Evolutionary conservation across 345 rosid genomes (phyloP).

Genomic region (Acer saccharum): DNA sequence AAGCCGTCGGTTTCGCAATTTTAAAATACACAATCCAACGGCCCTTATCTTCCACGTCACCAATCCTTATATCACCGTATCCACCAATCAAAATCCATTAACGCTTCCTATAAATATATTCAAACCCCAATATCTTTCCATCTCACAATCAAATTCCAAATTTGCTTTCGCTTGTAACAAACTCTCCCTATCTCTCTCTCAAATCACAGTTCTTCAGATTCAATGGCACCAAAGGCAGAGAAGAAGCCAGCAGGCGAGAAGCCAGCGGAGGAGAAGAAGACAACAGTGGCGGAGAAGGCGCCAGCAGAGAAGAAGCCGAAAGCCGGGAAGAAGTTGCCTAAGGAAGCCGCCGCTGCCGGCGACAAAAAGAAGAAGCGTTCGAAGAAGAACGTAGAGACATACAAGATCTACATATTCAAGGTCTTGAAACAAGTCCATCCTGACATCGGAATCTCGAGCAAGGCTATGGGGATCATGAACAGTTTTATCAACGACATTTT

Average conservation of each 20-base stretch:
- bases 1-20: background rate
- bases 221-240: slow-evolving; percentile 64
- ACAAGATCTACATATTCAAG: slow-evolving; percentile 85
- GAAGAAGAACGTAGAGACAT: slow-evolving; percentile 72
- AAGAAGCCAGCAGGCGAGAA: slow-evolving; percentile 69
- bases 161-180: no score
- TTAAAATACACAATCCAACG: background rate
- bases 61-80: background rate
- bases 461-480: slow-evolving; percentile 83
- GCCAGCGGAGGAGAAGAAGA: slow-evolving; percentile 60
- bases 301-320: slow-evolving; percentile 84
- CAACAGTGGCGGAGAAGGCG: slow-evolving; percentile 56
- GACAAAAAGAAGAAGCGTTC: slow-evolving; percentile 72
- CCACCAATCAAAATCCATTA: background rate
- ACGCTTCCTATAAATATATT: background rate
- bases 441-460: slow-evolving; percentile 59
- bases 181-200: background rate
- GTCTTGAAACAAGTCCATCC: slow-evolving; percentile 63
- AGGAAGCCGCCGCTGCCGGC: slow-evolving; percentile 53
- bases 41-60: background rate
- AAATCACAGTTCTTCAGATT: background rate
- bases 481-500: slow-evolving; percentile 71
- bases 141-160: background rate
- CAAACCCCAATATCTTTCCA: background rate
- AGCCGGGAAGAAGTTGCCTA: slow-evolving; percentile 79